These are phyloP conservation scores for Hortiboletus rubellus DNA, from an alignment of 1,284 basidiomycete genomes.

Conservation along the genomic window DNA sequence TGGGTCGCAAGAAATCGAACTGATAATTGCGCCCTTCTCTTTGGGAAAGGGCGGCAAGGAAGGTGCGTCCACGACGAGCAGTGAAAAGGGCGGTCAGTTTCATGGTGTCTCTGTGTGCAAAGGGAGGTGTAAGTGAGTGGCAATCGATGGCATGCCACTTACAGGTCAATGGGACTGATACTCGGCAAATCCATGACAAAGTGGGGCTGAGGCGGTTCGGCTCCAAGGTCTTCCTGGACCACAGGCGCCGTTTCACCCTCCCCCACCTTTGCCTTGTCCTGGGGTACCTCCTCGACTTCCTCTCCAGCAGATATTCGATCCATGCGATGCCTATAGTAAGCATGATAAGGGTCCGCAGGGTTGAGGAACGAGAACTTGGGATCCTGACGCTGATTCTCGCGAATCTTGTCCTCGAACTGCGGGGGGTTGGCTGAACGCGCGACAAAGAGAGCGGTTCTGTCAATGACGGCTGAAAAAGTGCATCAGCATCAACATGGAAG, in stretches of 20 bases:
- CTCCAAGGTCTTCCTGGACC: slow-evolving; percentile 54
- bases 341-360: slow-evolving; percentile 93
- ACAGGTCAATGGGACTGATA: slow-evolving; percentile 90
- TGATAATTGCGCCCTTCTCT: slow-evolving; percentile 95
- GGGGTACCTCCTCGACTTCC: slow-evolving; percentile 57
- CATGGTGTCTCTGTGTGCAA: slow-evolving; percentile 70
- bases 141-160: slow-evolving; percentile 37
- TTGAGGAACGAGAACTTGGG: slow-evolving; percentile 97
- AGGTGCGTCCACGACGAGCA: slow-evolving; percentile 86
- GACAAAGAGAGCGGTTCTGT: slow-evolving; percentile 94
- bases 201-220: slow-evolving; percentile 81
- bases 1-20: slow-evolving; percentile 96
- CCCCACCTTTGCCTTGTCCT: slow-evolving; percentile 48
- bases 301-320: slow-evolving; percentile 77
- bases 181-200: slow-evolving; percentile 90
- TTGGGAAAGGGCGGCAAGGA: slow-evolving; percentile 83
- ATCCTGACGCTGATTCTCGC: slow-evolving; percentile 91
- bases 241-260: slow-evolving; percentile 38
- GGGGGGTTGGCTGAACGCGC: slow-evolving; percentile 87
- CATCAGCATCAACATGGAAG: slow-evolving; percentile 7
- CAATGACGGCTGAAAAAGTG: slow-evolving; percentile 77
- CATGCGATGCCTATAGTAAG: slow-evolving; percentile 91
- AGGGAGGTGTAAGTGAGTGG: slow-evolving; percentile 18
- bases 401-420: slow-evolving; percentile 93
- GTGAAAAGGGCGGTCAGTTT: slow-evolving; percentile 96